A percentile compares a stretch with the other conserved stretches of the same genome.
Conservation (phyloP, 768 basidiomycete species). For the Kwoniella newhampshirensis region DNA sequence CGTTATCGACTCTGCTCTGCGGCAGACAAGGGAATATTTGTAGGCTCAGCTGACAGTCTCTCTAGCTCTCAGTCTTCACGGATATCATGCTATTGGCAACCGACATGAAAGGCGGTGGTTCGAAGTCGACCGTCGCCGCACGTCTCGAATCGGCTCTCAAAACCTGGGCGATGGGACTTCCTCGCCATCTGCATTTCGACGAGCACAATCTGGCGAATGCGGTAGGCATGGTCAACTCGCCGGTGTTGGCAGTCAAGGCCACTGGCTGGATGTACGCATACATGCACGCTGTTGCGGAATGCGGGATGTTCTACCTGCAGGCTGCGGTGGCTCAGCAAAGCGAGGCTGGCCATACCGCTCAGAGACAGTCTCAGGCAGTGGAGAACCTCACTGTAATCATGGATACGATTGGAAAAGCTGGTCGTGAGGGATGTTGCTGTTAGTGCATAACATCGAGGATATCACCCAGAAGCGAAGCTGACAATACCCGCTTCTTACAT, state of each 20-base stretch:
- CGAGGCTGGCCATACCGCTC: slow-evolving; percentile 30
- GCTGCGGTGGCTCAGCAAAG: slow-evolving; percentile 38
- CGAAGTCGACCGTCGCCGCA: slow-evolving; percentile 9
- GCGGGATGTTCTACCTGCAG: slow-evolving; percentile 52
- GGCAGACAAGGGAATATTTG: background rate
- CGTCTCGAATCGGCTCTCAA: slow-evolving; percentile 23
- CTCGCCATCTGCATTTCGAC: slow-evolving; percentile 45
- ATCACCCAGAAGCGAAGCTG: too few species aligned
- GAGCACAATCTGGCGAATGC: slow-evolving; percentile 38
- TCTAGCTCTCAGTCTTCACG: slow-evolving; percentile 42
- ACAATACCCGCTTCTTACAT: background rate
- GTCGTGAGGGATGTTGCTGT: slow-evolving; percentile 46
- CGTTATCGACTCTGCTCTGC: background rate
- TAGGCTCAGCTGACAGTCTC: too few species aligned
- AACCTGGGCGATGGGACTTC: slow-evolving; percentile 47
- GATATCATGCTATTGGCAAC: slow-evolving; percentile 49
- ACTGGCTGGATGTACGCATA: slow-evolving; percentile 48
- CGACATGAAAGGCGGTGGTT: slow-evolving; percentile 3
- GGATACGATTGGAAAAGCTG: slow-evolving; percentile 41
- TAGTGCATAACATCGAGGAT: too few species aligned
- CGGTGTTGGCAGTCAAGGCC: slow-evolving; percentile 31
- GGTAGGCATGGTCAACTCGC: slow-evolving; percentile 31
- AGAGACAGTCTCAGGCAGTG: slow-evolving; percentile 48
- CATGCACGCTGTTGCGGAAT: slow-evolving; percentile 52
- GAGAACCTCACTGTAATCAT: slow-evolving; percentile 50